A percentile compares a stretch with the other conserved stretches of the same genome.
These are phyloP conservation scores for Prototheca wickerhamii DNA, from an alignment of 163 green algal species.

Conservation along the genomic window DNA sequence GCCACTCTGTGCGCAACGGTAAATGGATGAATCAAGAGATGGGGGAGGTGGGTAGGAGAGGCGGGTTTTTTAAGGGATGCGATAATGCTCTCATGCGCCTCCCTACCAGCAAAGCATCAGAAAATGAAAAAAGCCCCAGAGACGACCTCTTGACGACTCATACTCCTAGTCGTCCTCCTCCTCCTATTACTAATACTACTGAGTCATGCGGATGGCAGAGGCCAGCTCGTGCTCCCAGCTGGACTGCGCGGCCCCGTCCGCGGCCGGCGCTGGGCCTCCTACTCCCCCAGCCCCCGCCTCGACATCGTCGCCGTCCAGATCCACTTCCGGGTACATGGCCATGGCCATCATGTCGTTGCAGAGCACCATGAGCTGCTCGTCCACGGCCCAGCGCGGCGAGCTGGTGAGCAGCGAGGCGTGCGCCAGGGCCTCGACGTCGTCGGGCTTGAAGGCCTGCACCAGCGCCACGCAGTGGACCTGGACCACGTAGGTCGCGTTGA, in stretches of 20 bases:
- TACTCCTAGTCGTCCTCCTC: too few species aligned
- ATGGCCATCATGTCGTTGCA: conserved; percentile 7
- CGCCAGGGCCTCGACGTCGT: background rate
- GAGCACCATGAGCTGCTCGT: conserved; percentile 8
- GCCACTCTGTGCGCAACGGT: too few species aligned
- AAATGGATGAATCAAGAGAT: too few species aligned
- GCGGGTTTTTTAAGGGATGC: too few species aligned
- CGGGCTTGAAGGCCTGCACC: conserved; percentile 4
- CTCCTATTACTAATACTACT: too few species aligned
- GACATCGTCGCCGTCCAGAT: background rate
- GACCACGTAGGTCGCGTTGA: conserved; percentile 18
- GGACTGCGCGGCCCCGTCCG: background rate
- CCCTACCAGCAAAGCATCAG: too few species aligned
- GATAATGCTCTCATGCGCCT: too few species aligned
- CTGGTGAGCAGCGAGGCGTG: conserved; percentile 1
- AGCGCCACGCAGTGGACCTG: conserved; percentile 17
- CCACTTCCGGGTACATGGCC: conserved; percentile 2
- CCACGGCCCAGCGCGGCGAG: conserved; percentile 4
- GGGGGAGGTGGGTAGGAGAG: too few species aligned
- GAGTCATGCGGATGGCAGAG: background rate
- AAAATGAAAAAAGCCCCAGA: too few species aligned
- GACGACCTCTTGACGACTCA: too few species aligned
- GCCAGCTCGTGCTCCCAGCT: background rate
- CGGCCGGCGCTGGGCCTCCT: too few species aligned
- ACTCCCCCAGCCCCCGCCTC: too few species aligned